phyloP scores from a whole-genome alignment of 1,284 basidiomycete genomes.

The Kwoniella shivajii region DNA sequence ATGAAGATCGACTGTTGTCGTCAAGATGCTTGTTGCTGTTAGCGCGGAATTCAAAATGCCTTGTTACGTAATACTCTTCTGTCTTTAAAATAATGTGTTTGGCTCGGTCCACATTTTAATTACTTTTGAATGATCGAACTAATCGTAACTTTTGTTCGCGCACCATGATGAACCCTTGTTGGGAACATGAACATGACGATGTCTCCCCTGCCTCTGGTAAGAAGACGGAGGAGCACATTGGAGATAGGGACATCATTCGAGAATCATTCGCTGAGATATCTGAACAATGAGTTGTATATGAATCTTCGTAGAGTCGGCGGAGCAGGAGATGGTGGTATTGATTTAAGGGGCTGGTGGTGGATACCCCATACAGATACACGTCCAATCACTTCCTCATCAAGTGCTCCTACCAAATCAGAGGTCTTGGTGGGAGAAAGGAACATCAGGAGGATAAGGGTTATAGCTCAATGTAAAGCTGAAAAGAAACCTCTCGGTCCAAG shows the following conservation, averaged over 20 bases:
- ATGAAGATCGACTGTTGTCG: too few relatives aligned
- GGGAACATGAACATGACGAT: background rate
- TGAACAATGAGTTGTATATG: constrained; percentile 74
- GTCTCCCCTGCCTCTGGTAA: background rate
- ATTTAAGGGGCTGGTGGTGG: constrained; percentile 93
- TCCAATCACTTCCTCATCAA: background rate
- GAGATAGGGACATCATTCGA: constrained; percentile 76
- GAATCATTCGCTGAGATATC: constrained; percentile 63
- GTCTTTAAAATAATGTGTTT: too few relatives aligned
- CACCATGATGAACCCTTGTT: too few relatives aligned
- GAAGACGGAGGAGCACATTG: constrained; percentile 50
- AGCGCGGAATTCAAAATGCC: too few relatives aligned
- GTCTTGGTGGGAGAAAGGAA: background rate
- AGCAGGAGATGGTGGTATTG: constrained; percentile 78
- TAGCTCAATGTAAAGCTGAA: constrained; percentile 89
- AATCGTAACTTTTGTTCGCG: too few relatives aligned
- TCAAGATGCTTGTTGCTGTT: too few relatives aligned
- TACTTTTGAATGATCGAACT: too few relatives aligned
- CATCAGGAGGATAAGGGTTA: constrained; percentile 64
- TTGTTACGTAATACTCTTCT: too few relatives aligned
- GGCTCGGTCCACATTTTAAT: too few relatives aligned
- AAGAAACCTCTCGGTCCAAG: constrained; percentile 74
- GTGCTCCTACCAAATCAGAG: background rate
- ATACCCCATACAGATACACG: constrained; percentile 60
- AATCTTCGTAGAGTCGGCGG: constrained; percentile 71